Evolutionary conservation across 257 asterid genomes (phyloP).

Genomic region (Scutellaria barbata): DNA sequence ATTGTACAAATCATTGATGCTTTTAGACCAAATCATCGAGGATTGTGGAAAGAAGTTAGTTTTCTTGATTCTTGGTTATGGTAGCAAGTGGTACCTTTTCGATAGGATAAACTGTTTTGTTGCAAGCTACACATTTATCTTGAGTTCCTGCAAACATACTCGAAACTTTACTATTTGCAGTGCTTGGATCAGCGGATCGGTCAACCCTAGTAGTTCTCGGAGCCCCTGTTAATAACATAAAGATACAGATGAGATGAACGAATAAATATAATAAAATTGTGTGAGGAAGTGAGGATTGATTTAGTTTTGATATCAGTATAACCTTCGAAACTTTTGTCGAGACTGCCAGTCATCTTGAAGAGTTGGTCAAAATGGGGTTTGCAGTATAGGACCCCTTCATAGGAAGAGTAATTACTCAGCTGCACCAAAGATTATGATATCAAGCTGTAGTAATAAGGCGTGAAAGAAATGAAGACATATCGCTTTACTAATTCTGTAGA

Average conservation of each 20-base stretch:
- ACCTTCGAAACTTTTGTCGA: constrained; percentile 91
- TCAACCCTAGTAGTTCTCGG: constrained; percentile 66
- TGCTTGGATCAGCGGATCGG: constrained; percentile 53
- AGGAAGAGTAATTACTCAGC: constrained; percentile 80
- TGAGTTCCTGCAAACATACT: constrained; percentile 82
- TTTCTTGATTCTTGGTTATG: background rate
- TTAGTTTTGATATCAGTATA: background rate
- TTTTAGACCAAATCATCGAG: constrained; percentile 8
- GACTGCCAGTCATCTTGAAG: constrained; percentile 92
- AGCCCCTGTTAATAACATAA: constrained; percentile 47
- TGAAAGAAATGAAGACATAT: background rate
- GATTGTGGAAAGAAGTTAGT: background rate
- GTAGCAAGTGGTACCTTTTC: constrained; percentile 63
- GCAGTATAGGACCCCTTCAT: constrained; percentile 88
- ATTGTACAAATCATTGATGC: background rate
- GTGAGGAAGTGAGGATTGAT: constrained; percentile 1
- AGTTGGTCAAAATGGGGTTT: constrained; percentile 90
- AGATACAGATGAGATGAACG: constrained; percentile 16
- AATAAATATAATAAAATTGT: background rate
- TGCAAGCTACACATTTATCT: constrained; percentile 80
- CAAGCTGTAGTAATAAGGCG: background rate
- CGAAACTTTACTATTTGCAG: constrained; percentile 58
- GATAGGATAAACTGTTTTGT: constrained; percentile 78
- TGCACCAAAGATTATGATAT: constrained; percentile 41
- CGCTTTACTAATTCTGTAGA: background rate